Conservation (phyloP, 1,284 basidiomycete species). For the Coriolopsis trogii region DNA sequence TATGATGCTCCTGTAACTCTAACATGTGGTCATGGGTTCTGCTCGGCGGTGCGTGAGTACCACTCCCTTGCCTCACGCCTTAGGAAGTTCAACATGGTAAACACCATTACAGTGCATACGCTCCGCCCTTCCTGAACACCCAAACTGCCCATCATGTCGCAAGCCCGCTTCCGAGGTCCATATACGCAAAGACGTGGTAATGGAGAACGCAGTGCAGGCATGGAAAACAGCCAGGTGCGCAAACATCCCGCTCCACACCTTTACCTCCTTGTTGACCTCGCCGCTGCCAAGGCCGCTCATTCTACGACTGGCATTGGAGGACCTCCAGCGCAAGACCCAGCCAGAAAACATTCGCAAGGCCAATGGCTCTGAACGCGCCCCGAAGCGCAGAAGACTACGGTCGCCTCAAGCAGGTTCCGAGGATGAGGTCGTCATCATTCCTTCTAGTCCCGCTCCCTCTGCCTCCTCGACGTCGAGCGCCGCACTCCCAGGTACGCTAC, state of each 20-base stretch:
- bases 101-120: conserved; percentile 63
- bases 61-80: background rate
- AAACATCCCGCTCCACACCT: background rate
- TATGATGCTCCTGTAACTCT: conserved; percentile 73
- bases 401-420: conserved; percentile 15
- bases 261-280: background rate
- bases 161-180: conserved; percentile 57
- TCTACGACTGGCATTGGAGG: conserved; percentile 22
- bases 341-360: background rate
- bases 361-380: background rate
- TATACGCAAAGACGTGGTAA: conserved; percentile 56
- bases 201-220: conserved; percentile 62
- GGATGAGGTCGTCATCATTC: conserved; percentile 17
- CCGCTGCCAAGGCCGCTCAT: conserved; percentile 8
- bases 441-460: conserved; percentile 13
- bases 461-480: conserved; percentile 25
- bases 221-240: conserved; percentile 69
- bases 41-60: conserved; percentile 60
- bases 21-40: conserved; percentile 75
- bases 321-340: conserved; percentile 8
- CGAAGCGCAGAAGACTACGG: conserved; percentile 26
- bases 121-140: conserved; percentile 52
- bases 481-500: conserved; percentile 7
- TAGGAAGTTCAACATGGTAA: background rate
- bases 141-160: conserved; percentile 69